These are phyloP conservation scores for Debaryomycetaceae sp. DNA, from an alignment of 1,139 yeast species.

Conservation along the genomic window DNA sequence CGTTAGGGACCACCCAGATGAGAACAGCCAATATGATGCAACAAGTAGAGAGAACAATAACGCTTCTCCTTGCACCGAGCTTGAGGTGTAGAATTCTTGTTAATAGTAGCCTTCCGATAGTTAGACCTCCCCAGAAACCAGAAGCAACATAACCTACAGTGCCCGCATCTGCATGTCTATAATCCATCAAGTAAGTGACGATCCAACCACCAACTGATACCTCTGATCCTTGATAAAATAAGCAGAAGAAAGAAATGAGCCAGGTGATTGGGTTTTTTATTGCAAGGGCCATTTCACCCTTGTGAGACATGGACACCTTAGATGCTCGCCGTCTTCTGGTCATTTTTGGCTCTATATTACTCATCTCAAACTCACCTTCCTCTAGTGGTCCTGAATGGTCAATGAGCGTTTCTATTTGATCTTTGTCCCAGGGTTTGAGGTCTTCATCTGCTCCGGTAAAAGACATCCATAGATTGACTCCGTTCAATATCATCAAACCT, in stretches of 20 bases:
- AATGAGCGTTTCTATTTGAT: slow-evolving; percentile 6
- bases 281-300: slow-evolving; percentile 22
- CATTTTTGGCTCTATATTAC: background rate
- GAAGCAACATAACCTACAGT: slow-evolving; percentile 63
- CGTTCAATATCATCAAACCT: slow-evolving; percentile 30
- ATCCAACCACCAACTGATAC: slow-evolving; percentile 72
- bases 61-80: slow-evolving; percentile 51
- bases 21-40: slow-evolving; percentile 37
- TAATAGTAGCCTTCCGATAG: slow-evolving; percentile 54
- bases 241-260: slow-evolving; percentile 50
- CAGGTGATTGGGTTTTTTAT: slow-evolving; percentile 46
- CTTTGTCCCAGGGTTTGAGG: slow-evolving; percentile 30
- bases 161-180: slow-evolving; percentile 44
- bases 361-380: slow-evolving; percentile 8
- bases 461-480: slow-evolving; percentile 25
- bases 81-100: slow-evolving; percentile 37
- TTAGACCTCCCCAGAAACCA: slow-evolving; percentile 71
- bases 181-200: slow-evolving; percentile 57
- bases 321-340: background rate
- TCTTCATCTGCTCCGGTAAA: slow-evolving; percentile 45
- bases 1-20: slow-evolving; percentile 46
- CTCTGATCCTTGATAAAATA: slow-evolving; percentile 67
- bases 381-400: background rate
- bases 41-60: slow-evolving; percentile 27
- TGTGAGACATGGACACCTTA: background rate